A percentile compares a stretch with the other conserved stretches of the same genome.
phyloP scores from a whole-genome alignment of 208 protist species.

The Herpetomonas tarakana region DNA sequence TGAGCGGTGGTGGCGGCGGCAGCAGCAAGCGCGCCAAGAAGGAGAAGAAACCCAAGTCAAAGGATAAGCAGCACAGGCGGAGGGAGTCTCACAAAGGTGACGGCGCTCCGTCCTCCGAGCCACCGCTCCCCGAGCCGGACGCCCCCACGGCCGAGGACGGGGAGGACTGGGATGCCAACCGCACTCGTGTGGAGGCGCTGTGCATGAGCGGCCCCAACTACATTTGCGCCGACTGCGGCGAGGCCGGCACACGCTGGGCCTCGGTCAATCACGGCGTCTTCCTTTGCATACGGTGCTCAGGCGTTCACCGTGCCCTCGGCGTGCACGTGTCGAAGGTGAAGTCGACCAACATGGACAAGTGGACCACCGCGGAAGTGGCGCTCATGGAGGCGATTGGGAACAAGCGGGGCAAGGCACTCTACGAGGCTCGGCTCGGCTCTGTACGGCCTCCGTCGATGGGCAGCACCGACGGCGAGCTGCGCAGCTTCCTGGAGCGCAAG shows the following conservation, averaged over 20 bases:
- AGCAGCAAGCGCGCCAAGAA: too few relatives aligned
- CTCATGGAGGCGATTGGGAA: slow-evolving; percentile 82
- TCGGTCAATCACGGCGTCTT: slow-evolving; percentile 91
- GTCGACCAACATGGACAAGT: slow-evolving; percentile 92
- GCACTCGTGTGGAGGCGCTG: slow-evolving; percentile 50
- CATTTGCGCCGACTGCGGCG: slow-evolving; percentile 81
- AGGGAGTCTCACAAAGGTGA: too few relatives aligned
- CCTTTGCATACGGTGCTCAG: slow-evolving; percentile 92
- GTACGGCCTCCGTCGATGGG: slow-evolving; percentile 6
- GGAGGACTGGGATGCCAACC: slow-evolving; percentile 73
- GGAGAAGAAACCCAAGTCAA: too few relatives aligned
- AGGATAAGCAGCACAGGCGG: too few relatives aligned
- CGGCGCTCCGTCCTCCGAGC: too few relatives aligned
- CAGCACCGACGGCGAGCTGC: slow-evolving; percentile 36
- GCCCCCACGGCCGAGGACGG: too few relatives aligned
- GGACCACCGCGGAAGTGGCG: slow-evolving; percentile 50
- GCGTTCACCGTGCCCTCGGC: slow-evolving; percentile 92
- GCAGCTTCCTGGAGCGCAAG: slow-evolving; percentile 63
- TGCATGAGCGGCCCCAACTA: slow-evolving; percentile 63
- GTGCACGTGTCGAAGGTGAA: slow-evolving; percentile 93
- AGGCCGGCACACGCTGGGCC: slow-evolving; percentile 83
- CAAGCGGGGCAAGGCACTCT: slow-evolving; percentile 47
- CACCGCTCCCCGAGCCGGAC: too few relatives aligned
- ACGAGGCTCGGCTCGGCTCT: slow-evolving; percentile 40
- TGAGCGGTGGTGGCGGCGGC: too few relatives aligned